A percentile compares a stretch with the other conserved stretches of the same genome.
Evolutionary conservation across 495 filamentous ascomycete genomes (phyloP).

Genomic region (Talaromyces adpressus): DNA sequence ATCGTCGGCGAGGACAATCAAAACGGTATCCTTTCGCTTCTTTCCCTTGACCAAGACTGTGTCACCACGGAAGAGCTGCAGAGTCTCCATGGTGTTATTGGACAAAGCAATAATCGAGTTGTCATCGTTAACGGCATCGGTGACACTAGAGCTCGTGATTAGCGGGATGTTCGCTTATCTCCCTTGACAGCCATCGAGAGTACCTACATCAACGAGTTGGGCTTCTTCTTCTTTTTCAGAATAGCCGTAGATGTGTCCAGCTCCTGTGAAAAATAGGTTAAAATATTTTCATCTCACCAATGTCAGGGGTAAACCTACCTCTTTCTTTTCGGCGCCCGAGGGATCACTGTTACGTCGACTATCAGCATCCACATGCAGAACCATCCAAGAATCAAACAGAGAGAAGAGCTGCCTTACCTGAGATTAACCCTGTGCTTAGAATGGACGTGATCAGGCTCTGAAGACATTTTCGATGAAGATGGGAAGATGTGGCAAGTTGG

Average conservation of each 20-base stretch:
- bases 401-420: slow-evolving; percentile 50
- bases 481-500: slow-evolving; percentile 1
- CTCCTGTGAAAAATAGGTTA: slow-evolving; percentile 41
- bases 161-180: neutral
- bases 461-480: slow-evolving; percentile 43
- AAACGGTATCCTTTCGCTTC: slow-evolving; percentile 98
- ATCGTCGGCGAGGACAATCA: slow-evolving; percentile 96
- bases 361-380: slow-evolving; percentile 13
- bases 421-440: slow-evolving; percentile 88
- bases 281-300: slow-evolving; percentile 16
- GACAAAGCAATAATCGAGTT: slow-evolving; percentile 98
- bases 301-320: slow-evolving; percentile 47
- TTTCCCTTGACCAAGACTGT: slow-evolving; percentile 97
- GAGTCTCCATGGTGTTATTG: slow-evolving; percentile 97
- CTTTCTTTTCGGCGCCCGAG: slow-evolving; percentile 81
- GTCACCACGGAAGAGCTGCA: slow-evolving; percentile 96
- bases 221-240: slow-evolving; percentile 99
- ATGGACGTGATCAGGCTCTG: slow-evolving; percentile 63
- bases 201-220: slow-evolving; percentile 88
- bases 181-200: neutral
- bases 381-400: neutral
- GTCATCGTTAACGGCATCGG: slow-evolving; percentile 97
- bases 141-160: slow-evolving; percentile 55
- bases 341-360: slow-evolving; percentile 58
- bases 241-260: slow-evolving; percentile 96